Conservation (phyloP, 2,329 filamentous ascomycete genomes). For the Westerdykella aurantiaca region DNA sequence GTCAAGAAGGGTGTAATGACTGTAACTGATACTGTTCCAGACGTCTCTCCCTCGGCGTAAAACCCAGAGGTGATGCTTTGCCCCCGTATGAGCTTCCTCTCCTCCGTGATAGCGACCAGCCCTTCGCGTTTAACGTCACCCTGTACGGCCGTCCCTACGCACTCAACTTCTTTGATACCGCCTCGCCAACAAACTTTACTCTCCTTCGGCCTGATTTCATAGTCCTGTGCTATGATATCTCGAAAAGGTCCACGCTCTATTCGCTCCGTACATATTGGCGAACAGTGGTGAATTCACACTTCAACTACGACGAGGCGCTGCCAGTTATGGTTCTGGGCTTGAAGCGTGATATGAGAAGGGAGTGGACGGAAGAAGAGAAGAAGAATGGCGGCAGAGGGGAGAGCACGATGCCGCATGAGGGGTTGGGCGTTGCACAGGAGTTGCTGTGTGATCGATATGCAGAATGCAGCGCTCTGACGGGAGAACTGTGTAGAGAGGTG, state of each 20-base stretch:
- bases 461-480: constrained; percentile 57
- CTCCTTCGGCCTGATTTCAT: constrained; percentile 50
- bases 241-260: constrained; percentile 46
- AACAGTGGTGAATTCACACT: constrained; percentile 44
- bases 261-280: constrained; percentile 45
- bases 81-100: constrained; percentile 36
- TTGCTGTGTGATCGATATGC: constrained; percentile 58
- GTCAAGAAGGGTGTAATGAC: constrained; percentile 2
- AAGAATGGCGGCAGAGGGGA: constrained; percentile 30
- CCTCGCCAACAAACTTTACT: constrained; percentile 53
- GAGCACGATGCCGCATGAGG: constrained; percentile 49
- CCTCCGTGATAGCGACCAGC: constrained; percentile 53
- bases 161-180: constrained; percentile 53
- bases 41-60: constrained; percentile 29
- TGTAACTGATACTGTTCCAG: constrained; percentile 14
- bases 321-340: constrained; percentile 56
- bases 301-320: constrained; percentile 47
- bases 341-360: constrained; percentile 51
- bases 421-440: constrained; percentile 48
- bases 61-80: constrained; percentile 19
- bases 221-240: constrained; percentile 55
- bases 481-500: constrained; percentile 54
- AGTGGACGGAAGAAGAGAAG: constrained; percentile 35
- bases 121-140: constrained; percentile 54
- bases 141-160: constrained; percentile 52